phyloP scores from a whole-genome alignment of 345 rosid genomes.

The Stellera chamaejasme region DNA sequence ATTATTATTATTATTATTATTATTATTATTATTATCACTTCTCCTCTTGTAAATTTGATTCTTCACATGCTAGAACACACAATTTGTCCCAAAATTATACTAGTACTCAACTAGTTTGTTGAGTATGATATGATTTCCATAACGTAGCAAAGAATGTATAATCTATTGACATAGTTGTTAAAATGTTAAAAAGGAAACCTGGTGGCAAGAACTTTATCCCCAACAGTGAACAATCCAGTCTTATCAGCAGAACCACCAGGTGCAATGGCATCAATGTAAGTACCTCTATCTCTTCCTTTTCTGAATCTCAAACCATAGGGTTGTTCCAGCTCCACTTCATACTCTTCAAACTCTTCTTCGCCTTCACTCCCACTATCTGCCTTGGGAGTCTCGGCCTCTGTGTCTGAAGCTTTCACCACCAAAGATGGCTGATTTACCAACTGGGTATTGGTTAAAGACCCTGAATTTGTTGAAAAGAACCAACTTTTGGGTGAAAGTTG shows the following conservation, averaged over 20 bases:
- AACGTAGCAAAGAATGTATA: no score
- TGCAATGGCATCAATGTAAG: conserved; percentile 83
- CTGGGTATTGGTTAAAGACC: conserved; percentile 26
- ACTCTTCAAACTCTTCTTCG: conserved; percentile 52
- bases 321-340: conserved; percentile 79
- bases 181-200: conserved; percentile 36
- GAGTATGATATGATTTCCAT: no score
- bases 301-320: conserved; percentile 76
- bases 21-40: conserved; percentile 7
- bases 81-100: no score
- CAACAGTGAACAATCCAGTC: conserved; percentile 66
- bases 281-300: conserved; percentile 87
- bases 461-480: conserved; percentile 10
- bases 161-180: neutral
- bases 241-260: conserved; percentile 83
- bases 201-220: conserved; percentile 92
- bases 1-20: neutral
- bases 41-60: conserved; percentile 4
- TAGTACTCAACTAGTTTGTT: no score
- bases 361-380: conserved; percentile 28
- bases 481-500: conserved; percentile 16
- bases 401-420: conserved; percentile 51
- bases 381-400: conserved; percentile 38
- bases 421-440: conserved; percentile 26
- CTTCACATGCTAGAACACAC: no score